phyloP scores from a whole-genome alignment of 305 asterid species.

The Solanum chacoense region DNA sequence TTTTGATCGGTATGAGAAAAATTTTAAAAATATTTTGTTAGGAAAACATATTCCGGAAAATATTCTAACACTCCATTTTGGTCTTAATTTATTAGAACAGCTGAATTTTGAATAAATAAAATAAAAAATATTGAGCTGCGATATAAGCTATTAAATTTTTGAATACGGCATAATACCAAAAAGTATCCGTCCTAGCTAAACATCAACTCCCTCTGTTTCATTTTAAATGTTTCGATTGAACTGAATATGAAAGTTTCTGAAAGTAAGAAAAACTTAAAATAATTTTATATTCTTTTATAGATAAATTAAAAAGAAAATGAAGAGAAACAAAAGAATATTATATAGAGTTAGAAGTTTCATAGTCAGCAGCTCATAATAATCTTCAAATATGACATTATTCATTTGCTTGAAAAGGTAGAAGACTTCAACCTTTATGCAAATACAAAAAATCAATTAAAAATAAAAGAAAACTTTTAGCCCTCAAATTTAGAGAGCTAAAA shows the following conservation, averaged over 20 bases:
- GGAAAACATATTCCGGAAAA: accelerated
- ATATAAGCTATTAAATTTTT: not conserved
- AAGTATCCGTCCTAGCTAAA: not conserved
- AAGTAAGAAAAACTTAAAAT: too few species aligned
- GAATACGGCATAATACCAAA: not conserved
- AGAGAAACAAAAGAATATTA: too few species aligned
- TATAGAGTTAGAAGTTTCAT: not conserved
- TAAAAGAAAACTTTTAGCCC: not conserved
- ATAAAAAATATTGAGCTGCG: not conserved
- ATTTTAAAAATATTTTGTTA: too few species aligned
- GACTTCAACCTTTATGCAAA: not conserved
- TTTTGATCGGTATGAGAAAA: too few species aligned
- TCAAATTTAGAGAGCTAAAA: not conserved
- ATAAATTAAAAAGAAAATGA: not conserved
- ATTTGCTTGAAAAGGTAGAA: not conserved
- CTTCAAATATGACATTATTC: not conserved
- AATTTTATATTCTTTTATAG: too few species aligned
- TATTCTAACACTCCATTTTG: not conserved
- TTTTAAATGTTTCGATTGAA: not conserved
- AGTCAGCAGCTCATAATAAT: not conserved
- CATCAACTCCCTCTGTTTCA: not conserved
- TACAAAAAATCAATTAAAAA: not conserved
- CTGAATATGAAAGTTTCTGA: not conserved
- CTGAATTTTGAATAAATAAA: not conserved
- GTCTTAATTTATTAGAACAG: not conserved